Evolutionary conservation across 257 asterid genomes (phyloP).

Genomic region (Euphrasia confusa): DNA sequence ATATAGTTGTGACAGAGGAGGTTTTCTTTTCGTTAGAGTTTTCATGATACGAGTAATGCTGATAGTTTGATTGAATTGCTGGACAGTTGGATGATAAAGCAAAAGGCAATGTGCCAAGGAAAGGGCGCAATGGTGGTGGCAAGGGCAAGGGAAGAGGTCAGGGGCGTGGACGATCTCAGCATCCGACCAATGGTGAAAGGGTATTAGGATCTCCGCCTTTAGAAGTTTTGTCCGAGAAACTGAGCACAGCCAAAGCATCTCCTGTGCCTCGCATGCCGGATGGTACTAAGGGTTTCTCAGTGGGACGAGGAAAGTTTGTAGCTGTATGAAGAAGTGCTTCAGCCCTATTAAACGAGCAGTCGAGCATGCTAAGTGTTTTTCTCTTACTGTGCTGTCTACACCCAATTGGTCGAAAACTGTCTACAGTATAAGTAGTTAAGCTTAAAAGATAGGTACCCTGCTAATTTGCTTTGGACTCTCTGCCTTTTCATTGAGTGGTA

Average conservation of each 20-base stretch:
- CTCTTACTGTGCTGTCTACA: constrained; percentile 4
- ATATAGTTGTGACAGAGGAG: background rate
- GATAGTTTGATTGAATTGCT: constrained; percentile 18
- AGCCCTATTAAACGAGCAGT: constrained; percentile 18
- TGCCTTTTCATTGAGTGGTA: constrained; percentile 17
- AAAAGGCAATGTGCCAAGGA: constrained; percentile 36
- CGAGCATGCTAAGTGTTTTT: constrained; percentile 19
- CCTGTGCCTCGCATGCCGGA: constrained; percentile 94
- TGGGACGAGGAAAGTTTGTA: constrained; percentile 87
- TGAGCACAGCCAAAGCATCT: constrained; percentile 32
- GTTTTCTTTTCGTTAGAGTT: background rate
- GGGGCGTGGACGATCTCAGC: constrained; percentile 55
- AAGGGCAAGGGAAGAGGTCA: constrained; percentile 43
- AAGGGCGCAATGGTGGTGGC: constrained; percentile 39
- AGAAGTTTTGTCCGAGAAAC: constrained; percentile 40
- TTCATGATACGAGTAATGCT: background rate
- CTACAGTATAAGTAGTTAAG: background rate
- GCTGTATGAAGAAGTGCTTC: constrained; percentile 37
- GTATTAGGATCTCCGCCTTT: constrained; percentile 29
- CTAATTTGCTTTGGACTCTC: constrained; percentile 17
- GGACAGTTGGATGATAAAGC: constrained; percentile 45
- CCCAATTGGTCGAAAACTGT: constrained; percentile 4
- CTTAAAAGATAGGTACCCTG: constrained; percentile 18
- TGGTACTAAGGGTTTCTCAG: constrained; percentile 83
- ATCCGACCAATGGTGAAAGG: constrained; percentile 34